Evolutionary conservation across 768 basidiomycete genomes (phyloP), one percentile per base, ranked within the genome.

Genomic region (Boletus rufocinnamomeus): DNA sequence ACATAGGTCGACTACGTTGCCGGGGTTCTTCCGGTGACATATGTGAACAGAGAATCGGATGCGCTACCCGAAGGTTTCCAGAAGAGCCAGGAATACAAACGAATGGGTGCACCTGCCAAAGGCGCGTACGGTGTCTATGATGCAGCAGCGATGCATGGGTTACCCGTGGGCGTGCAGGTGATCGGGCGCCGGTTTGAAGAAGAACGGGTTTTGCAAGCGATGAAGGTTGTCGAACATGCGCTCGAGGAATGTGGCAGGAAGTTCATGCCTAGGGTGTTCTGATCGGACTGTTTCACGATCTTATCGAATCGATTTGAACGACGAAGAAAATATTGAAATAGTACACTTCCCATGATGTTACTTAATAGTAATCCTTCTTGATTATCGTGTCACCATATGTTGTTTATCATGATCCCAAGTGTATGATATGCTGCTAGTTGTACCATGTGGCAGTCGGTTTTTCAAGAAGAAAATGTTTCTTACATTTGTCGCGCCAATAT

Each of bases 201-300:
- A 71, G 89, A 91, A 72, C 85, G 85, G 65, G 87, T 88, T 3
- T 61, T 90, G 8, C 82, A 84, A 64, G 86, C 83, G 2, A 88
- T 89, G 84, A 82, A 82, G 63, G 76, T 89, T 7, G 74, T 88
- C 49, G 75, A 84, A 45, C 59, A 56, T 2, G 70, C 70, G 19
- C 62, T 72, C n/a, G 63, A 53, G 35, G 63, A 49, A 32, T 57
- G 57, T 35, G 72, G 59, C 2, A 59, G 59, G 28, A 66, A 63
- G 46, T 72, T 72, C 27, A 51, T 49, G 28, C 70, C 70, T 0
- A 64, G 27, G 21, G 57, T 30, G 38, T 72, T 72, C 27, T 72
- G 60, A 69, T 25, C 19, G 16, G 1, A 37, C 35, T 17, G 35
- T 37, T 37, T 37, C 16, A 37, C 16, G 16, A 35, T 35, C 14